These are phyloP conservation scores for Clavulina sp. DNA, from an alignment of 768 basidiomycete species.

Conservation along the genomic window DNA sequence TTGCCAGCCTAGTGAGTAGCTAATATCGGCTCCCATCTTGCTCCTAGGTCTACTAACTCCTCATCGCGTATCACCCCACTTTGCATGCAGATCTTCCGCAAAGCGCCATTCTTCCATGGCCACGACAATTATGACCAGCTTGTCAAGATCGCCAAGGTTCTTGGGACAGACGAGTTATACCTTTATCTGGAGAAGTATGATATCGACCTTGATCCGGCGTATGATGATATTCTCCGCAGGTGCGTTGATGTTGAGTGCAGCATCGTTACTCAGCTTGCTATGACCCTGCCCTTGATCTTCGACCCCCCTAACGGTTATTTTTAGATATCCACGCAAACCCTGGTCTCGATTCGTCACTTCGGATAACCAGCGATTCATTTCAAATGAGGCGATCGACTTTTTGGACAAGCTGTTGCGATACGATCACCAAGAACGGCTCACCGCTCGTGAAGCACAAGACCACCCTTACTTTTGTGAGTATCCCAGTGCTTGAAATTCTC, in stretches of 20 bases:
- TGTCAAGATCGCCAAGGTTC: slow-evolving; percentile 93
- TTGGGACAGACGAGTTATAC: slow-evolving; percentile 91
- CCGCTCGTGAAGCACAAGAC: slow-evolving; percentile 79
- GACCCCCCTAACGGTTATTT: too few species aligned
- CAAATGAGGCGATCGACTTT: slow-evolving; percentile 92
- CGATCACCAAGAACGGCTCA: slow-evolving; percentile 92
- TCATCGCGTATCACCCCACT: background rate
- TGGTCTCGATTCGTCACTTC: slow-evolving; percentile 93
- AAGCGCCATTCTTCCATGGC: slow-evolving; percentile 98
- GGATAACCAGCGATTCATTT: slow-evolving; percentile 90
- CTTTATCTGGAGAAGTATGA: slow-evolving; percentile 88
- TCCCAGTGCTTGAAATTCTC: too few species aligned
- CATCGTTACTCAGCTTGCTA: slow-evolving; percentile 6
- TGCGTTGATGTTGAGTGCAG: slow-evolving; percentile 17
- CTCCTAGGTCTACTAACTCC: background rate
- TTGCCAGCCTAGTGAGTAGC: slow-evolving; percentile 78
- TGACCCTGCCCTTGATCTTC: slow-evolving; percentile 5
- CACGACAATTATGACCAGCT: slow-evolving; percentile 98
- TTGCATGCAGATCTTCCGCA: slow-evolving; percentile 72
- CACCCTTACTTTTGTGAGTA: slow-evolving; percentile 80
- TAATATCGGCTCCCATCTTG: background rate
- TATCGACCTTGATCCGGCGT: slow-evolving; percentile 92
- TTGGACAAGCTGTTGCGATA: slow-evolving; percentile 90
- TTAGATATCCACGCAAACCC: slow-evolving; percentile 82
- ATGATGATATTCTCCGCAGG: slow-evolving; percentile 87